Evolutionary conservation across 1,284 basidiomycete species (phyloP), one percentile per base, ranked within the genome.

Genomic region (Vanrija pseudolonga): DNA sequence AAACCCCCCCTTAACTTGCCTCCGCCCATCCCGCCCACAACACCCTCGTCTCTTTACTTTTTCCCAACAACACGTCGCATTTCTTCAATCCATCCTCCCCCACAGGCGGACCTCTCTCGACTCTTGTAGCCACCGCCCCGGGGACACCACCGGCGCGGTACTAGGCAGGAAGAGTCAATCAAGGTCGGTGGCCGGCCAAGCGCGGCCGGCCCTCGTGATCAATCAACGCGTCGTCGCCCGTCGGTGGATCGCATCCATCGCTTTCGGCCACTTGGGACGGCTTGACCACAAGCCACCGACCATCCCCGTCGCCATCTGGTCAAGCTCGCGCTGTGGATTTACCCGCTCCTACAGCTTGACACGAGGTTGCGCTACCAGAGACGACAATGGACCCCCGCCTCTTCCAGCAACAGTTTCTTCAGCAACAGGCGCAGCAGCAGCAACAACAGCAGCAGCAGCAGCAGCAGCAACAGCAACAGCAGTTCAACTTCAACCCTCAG

Each of bases 381-480:
- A 23, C 38, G 18, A 44, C 36, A 6, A 60, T 58, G 56, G 61
- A 63, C 43, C 61, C 61, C 15, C 39, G 61, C n/a, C 36, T 61
- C 50, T 52, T 55, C 45, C 66, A 62, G 42, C 57, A 59, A 47
- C 56, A 57, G n/a, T 56, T 59, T 38, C 64, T 60, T 45, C 67
- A 62, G 45, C 63, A 61, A 39, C 48, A 45, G 50, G 46, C 51
- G 23, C 55, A 51, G 26, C 55, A 56, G 47, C 50, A 36, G 39
- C 17, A 47, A 42, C 51, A 55, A 47, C 36, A 44, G 28, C 57
- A 59, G 50, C 56, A 57, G 22, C 58, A 60, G 44, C 64, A 62
- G 45, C 17, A 39, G 42, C 51, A 53, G 47, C 36, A 44, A 12
- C 57, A 59, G 50, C 56, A 57, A 19, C 58, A 60, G 44, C 64